A percentile compares a stretch with the other conserved stretches of the same genome.
phyloP scores from a whole-genome alignment of 495 filamentous ascomycete genomes.

The Chaetomium fimeti region DNA sequence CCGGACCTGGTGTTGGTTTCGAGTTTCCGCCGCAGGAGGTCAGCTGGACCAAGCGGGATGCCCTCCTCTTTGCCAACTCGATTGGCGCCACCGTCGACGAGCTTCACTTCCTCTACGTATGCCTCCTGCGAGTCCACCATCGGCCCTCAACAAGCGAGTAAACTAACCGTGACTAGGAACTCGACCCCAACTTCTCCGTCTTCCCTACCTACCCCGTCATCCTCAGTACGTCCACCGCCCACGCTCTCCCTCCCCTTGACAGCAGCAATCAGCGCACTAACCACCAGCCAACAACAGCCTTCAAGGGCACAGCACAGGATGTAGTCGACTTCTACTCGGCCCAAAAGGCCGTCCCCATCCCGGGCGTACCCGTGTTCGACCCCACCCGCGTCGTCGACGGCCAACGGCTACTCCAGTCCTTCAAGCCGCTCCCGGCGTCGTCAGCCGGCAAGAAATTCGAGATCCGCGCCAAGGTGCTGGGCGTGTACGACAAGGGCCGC shows the following conservation, averaged over 20 bases:
- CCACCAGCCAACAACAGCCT: constrained; percentile 50
- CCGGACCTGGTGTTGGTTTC: constrained; percentile 70
- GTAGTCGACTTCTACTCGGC: constrained; percentile 83
- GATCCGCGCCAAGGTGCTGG: constrained; percentile 73
- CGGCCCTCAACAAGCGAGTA: constrained; percentile 22
- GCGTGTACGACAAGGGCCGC: constrained; percentile 90
- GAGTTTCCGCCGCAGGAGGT: constrained; percentile 72
- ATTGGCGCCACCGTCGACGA: constrained; percentile 83
- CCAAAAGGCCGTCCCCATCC: constrained; percentile 60
- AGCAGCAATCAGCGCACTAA: constrained; percentile 1
- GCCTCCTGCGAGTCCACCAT: constrained; percentile 19
- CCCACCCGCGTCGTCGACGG: constrained; percentile 73
- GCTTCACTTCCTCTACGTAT: constrained; percentile 85
- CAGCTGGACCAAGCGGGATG: constrained; percentile 82
- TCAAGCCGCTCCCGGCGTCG: constrained; percentile 72
- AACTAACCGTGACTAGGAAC: constrained; percentile 55
- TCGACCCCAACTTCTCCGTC: constrained; percentile 75
- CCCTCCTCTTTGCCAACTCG: constrained; percentile 80
- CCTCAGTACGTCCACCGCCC: constrained; percentile 56
- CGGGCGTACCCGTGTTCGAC: constrained; percentile 76
- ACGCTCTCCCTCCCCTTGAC: not conserved
- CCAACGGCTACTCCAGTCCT: constrained; percentile 73
- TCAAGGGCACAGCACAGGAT: constrained; percentile 74
- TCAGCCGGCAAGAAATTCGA: constrained; percentile 73
- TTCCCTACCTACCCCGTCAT: constrained; percentile 88